phyloP scores from a whole-genome alignment of 192 early-diverging fungal genomes.

The Cladochytrium replicatum region DNA sequence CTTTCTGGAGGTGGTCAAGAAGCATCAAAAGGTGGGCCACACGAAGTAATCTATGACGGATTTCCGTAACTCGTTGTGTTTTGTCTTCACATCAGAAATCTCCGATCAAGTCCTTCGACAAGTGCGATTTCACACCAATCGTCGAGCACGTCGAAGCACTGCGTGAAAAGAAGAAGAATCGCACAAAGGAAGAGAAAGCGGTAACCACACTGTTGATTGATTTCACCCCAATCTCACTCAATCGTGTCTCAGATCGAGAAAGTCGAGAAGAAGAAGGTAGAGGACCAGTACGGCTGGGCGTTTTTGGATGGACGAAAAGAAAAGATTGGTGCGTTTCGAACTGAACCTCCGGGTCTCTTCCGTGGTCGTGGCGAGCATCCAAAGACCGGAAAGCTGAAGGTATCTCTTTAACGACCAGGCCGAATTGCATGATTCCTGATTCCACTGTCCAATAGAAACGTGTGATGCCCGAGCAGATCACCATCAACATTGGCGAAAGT shows the following conservation, averaged over 20 bases:
- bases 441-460: constrained; percentile 38
- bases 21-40: constrained; percentile 45
- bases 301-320: constrained; percentile 82
- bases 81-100: constrained; percentile 37
- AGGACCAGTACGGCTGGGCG: constrained; percentile 69
- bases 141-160: constrained; percentile 63
- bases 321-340: constrained; percentile 94
- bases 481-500: constrained; percentile 76
- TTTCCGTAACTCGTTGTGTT: no score
- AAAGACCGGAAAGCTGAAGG: constrained; percentile 85
- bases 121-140: constrained; percentile 87
- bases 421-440: neutral
- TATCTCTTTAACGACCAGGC: constrained; percentile 8
- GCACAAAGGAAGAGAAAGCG: constrained; percentile 88
- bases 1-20: constrained; percentile 57
- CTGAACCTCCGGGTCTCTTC: constrained; percentile 94
- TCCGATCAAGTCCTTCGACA: constrained; percentile 62
- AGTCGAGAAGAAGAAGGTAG: constrained; percentile 58
- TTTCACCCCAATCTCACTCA: neutral
- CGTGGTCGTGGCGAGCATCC: constrained; percentile 96
- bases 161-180: constrained; percentile 68
- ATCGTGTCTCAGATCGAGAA: constrained; percentile 2
- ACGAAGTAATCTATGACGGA: neutral
- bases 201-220: constrained; percentile 5
- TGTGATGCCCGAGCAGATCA: constrained; percentile 88